Conservation (phyloP, 306 rosid genomes). For the Astragalus membranaceus region DNA sequence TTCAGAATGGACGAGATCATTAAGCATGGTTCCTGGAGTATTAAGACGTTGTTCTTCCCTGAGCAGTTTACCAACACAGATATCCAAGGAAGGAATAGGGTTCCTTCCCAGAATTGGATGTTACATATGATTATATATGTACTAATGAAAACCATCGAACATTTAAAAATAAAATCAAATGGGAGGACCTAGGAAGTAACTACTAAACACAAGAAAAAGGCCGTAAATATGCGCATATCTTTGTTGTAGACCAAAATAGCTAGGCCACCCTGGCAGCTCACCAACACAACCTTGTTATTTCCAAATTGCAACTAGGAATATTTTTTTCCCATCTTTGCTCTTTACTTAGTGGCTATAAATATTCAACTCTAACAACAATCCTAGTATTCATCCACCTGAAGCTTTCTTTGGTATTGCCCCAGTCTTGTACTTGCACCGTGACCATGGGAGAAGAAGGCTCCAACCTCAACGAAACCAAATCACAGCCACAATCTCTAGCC, state of each 20-base stretch:
- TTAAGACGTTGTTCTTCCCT: too few species aligned
- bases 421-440: neutral
- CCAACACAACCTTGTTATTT: slow-evolving; percentile 12
- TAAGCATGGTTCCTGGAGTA: too few species aligned
- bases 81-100: too few species aligned
- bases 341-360: neutral
- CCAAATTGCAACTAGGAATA: slow-evolving; percentile 1
- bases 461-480: slow-evolving; percentile 14
- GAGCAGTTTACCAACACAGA: too few species aligned
- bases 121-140: too few species aligned
- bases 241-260: neutral
- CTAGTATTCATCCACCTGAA: neutral
- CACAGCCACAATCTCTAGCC: neutral
- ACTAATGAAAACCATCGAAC: neutral
- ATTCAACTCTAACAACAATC: neutral
- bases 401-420: neutral
- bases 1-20: too few species aligned
- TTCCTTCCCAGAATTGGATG: too few species aligned
- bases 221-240: slow-evolving; percentile 10
- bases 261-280: neutral
- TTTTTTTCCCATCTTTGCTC: neutral
- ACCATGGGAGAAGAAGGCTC: slow-evolving; percentile 51
- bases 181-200: neutral
- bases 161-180: too few species aligned
- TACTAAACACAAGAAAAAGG: neutral